Percentiles rank a stretch among this genome's conserved stretches.
These are phyloP conservation scores for Fusarium algeriense DNA, from an alignment of 2,329 filamentous ascomycete species.

Conservation along the genomic window DNA sequence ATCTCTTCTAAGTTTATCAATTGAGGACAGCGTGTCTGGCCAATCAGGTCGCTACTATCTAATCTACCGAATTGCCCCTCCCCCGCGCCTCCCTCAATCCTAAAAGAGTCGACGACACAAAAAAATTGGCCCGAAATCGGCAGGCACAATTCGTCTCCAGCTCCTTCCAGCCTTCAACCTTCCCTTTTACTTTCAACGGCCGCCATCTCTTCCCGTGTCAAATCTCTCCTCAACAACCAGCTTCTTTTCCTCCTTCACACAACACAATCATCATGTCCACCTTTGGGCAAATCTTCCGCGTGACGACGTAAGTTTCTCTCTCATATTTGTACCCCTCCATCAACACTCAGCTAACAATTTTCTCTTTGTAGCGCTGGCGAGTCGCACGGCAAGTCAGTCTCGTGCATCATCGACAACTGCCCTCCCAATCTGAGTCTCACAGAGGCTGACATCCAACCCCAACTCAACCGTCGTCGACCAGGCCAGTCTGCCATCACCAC, in stretches of 20 bases:
- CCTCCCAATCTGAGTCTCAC: constrained; percentile 89
- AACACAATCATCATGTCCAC: constrained; percentile 76
- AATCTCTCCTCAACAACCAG: constrained; percentile 4
- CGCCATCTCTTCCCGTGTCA: constrained; percentile 23
- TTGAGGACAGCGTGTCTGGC: constrained; percentile 1
- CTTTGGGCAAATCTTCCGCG: constrained; percentile 72
- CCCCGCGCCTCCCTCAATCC: constrained; percentile 6
- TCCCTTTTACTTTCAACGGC: constrained; percentile 31
- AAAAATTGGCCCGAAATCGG: constrained; percentile 39
- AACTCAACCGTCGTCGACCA: constrained; percentile 90
- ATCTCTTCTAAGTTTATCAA: constrained; percentile 1
- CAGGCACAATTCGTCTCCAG: constrained; percentile 2
- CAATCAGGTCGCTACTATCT: constrained; percentile 19
- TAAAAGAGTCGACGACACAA: neutral
- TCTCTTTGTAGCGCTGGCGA: constrained; percentile 57
- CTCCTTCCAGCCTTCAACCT: constrained; percentile 5
- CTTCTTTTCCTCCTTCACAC: neutral
- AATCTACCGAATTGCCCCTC: constrained; percentile 25
- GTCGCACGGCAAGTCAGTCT: constrained; percentile 92
- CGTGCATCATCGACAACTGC: constrained; percentile 93
- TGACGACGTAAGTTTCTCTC: constrained; percentile 73
- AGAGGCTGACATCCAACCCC: constrained; percentile 91
- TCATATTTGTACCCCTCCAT: constrained; percentile 11
- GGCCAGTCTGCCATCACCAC: constrained; percentile 93
- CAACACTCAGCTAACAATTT: neutral